Percentiles rank a stretch among this genome's conserved stretches.
These are phyloP conservation scores for Cordyceps cicadae DNA, from an alignment of 2,329 filamentous ascomycete genomes.

Conservation along the genomic window DNA sequence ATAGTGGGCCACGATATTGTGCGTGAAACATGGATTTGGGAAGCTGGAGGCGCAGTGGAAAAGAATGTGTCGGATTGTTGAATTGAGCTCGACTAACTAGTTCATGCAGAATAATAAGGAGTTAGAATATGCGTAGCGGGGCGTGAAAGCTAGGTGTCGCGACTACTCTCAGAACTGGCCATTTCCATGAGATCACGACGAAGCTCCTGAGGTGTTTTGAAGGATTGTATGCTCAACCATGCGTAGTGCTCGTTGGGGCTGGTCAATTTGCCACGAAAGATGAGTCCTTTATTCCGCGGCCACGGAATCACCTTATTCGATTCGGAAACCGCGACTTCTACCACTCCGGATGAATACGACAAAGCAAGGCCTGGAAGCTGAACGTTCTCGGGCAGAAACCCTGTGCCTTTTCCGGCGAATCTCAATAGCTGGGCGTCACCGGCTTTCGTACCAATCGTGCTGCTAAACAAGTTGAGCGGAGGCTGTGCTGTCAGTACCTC, in stretches of 20 bases:
- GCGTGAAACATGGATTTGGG: background rate
- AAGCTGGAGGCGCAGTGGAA: background rate
- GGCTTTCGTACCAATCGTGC: background rate
- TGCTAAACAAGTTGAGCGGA: background rate
- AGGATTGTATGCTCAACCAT: background rate
- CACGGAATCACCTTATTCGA: background rate
- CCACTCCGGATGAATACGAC: background rate
- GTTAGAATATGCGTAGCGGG: background rate
- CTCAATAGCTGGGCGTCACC: background rate
- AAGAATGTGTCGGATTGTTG: background rate
- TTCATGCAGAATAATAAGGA: background rate
- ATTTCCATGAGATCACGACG: background rate
- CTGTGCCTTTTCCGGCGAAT: background rate
- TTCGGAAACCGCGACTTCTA: background rate
- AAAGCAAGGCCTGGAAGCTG: background rate
- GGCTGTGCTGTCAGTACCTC: background rate
- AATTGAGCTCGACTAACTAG: background rate
- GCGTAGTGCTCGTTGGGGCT: background rate
- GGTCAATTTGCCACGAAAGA: background rate
- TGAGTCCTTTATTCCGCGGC: background rate
- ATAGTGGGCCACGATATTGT: background rate
- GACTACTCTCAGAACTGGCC: background rate
- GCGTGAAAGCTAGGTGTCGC: background rate
- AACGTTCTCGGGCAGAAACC: background rate
- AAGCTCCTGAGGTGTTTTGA: background rate